Base-by-base conservation (phyloP, 1,284 basidiomycete genomes). In the Erythrobasidium hasegawianum region DNA sequence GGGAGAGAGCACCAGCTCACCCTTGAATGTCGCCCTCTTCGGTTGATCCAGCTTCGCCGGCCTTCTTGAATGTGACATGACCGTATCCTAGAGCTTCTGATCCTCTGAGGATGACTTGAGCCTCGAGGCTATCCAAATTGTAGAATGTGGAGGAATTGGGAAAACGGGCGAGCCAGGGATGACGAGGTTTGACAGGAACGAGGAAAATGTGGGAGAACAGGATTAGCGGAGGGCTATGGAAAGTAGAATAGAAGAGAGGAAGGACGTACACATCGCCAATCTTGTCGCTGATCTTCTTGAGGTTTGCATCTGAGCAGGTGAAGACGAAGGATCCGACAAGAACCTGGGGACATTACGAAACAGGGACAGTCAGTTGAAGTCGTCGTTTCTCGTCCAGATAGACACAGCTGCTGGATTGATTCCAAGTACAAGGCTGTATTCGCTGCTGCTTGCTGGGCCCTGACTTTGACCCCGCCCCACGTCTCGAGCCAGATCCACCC, bases 81-180 rank as follows among this genome's bases (percentile, higher is more conserved):
- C 70, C 71, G 43, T 71, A 72, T 38, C 71, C 71, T 29, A 72
- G 61, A 22, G 69, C 65, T 16, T 67, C 59, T 33, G 45, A 18
- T 27, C 68, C 60, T 13, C 67, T 40, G n/a, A 65, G 62, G 18
- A 65, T 65, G 22, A 65, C 45, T 47, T 65, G 62, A 26, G 62
- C 62, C 52, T 65, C 53, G 27, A 58, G 55, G 56, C 62, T 65
- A 39, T 49, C 38, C 43, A 20, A 5, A 8, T 47, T 16, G 26
- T 3, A 43, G 41, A 2, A 18, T 18, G 24, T n/a, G 24, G 20
- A 11, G 43, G 43, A 27, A 16, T 40, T 11, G 38, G 29, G n/a
- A 45, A 39, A 53, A n/a, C 11, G 16, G 5, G 54, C 26, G 41
- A 64, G 33, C n/a, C 24, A 16, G 52, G 18, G 55, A 38, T 47